Conservation (phyloP, 768 basidiomycete genomes). For the Mrakia blollopis region DNA sequence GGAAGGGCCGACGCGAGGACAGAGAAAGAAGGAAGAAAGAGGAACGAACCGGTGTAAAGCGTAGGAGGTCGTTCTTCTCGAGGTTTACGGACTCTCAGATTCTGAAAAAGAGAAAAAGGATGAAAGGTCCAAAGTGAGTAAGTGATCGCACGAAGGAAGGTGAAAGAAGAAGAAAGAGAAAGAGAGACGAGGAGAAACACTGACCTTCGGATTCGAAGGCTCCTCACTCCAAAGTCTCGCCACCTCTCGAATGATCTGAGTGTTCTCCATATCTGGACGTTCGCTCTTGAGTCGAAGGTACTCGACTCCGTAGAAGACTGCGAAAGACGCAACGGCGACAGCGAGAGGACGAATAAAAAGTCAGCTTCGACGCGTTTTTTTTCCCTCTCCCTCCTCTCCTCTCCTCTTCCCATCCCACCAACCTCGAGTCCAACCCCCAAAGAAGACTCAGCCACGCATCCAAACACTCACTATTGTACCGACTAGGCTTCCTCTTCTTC, state of each 20-base stretch:
- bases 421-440: too few species aligned
- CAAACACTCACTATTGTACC: background rate
- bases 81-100: background rate
- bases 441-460: background rate
- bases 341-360: background rate
- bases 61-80: background rate
- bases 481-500: slow-evolving; percentile 8
- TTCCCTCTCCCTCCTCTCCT: background rate
- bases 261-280: background rate
- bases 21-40: background rate
- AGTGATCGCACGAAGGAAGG: background rate
- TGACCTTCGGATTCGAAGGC: background rate
- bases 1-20: background rate
- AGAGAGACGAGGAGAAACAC: background rate
- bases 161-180: background rate
- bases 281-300: background rate
- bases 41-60: slow-evolving; percentile 2
- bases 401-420: background rate
- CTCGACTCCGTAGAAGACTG: background rate
- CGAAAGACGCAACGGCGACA: background rate
- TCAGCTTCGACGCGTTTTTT: background rate
- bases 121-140: background rate
- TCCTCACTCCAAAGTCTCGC: background rate
- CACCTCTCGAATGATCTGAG: slow-evolving; percentile 1
- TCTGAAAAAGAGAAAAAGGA: background rate